Evolutionary conservation across 2,329 filamentous ascomycete genomes (phyloP), one percentile per base, ranked within the genome.

Genomic region (Fusarium sp.): DNA sequence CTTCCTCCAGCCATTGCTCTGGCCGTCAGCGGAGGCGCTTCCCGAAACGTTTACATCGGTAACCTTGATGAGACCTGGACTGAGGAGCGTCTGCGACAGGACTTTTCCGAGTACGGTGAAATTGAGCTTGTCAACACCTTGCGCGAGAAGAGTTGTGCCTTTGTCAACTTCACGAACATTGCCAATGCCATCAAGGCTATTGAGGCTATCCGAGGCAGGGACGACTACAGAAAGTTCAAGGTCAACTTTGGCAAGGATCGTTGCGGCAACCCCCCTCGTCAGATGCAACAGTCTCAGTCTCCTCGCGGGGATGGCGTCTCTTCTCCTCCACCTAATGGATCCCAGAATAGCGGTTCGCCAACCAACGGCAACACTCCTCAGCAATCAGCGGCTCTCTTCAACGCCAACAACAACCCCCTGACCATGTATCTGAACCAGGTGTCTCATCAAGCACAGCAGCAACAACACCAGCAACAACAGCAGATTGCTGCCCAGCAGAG

Each of bases 131-230:
- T 99, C 63, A 99, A 99, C 78, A 91, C 95, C 14, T 82, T 99
- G 57, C 89, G 95, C 49, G 95, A 99, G 82, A 99, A 99, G 88
- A 97, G 93, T 80, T 99, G 95, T 76, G 95, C 95, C 1, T 99
- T 99, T 75, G 95, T 99, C 75, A 99, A 99, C 80, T 99, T 99
- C 76, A 99, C 95, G 73, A 99, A 99, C 80, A 99, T 99, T 74
- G 95, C 95, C 73, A 99, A 99, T 70, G 95, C 95, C 46, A 99
- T 99, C 82, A 99, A 99, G 82, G 95, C 95, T 1, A 99, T 99
- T 65, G 95, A 99, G 78, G 95, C 93, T 19, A 88, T 99, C 65
- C 88, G 95, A 54, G 91, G 93, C 72, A 93, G 93, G 73, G 95
- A 98, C 38, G 95, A 99, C 72, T 99, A 99, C 83, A 92, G 88